A percentile compares a stretch with the other conserved stretches of the same genome.
phyloP scores from a whole-genome alignment of 371 early-diverging fungal species.

The Mucor saturninus region DNA sequence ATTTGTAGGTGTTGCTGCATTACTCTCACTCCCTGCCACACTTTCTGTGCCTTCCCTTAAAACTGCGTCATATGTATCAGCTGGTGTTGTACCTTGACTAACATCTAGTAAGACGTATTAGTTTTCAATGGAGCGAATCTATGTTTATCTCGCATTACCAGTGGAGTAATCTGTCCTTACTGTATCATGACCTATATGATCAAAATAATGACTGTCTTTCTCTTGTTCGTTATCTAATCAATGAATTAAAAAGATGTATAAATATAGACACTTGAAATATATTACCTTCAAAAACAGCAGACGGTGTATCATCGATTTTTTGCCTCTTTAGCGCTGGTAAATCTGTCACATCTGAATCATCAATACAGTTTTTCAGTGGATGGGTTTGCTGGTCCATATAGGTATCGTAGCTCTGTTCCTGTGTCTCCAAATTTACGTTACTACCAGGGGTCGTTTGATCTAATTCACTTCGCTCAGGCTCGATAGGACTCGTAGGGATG shows the following conservation, averaged over 20 bases:
- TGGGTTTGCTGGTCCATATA: not conserved
- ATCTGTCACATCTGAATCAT: constrained; percentile 1
- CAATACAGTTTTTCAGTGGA: not conserved
- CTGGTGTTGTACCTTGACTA: constrained; percentile 30
- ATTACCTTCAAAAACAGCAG: not conserved
- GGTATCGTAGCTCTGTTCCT: not conserved
- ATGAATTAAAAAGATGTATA: not conserved
- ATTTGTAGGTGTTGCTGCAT: constrained; percentile 27
- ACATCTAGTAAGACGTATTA: constrained; percentile 3
- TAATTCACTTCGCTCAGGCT: no score
- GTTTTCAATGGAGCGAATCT: not conserved
- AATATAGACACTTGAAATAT: not conserved
- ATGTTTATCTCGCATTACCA: constrained; percentile 1
- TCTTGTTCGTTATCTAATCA: not conserved
- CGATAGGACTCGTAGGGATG: no score
- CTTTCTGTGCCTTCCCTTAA: constrained; percentile 33
- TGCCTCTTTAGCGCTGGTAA: constrained; percentile 5
- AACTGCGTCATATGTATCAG: constrained; percentile 17
- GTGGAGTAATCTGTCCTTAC: constrained; percentile 27
- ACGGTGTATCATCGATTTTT: constrained; percentile 1
- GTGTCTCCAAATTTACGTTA: not conserved
- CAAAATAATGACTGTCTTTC: constrained; percentile 8
- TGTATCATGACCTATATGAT: constrained; percentile 11
- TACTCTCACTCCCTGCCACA: constrained; percentile 38
- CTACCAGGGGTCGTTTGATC: not conserved